phyloP scores from a whole-genome alignment of 108 stramenopile species.

The Thalassiosira profunda region DNA sequence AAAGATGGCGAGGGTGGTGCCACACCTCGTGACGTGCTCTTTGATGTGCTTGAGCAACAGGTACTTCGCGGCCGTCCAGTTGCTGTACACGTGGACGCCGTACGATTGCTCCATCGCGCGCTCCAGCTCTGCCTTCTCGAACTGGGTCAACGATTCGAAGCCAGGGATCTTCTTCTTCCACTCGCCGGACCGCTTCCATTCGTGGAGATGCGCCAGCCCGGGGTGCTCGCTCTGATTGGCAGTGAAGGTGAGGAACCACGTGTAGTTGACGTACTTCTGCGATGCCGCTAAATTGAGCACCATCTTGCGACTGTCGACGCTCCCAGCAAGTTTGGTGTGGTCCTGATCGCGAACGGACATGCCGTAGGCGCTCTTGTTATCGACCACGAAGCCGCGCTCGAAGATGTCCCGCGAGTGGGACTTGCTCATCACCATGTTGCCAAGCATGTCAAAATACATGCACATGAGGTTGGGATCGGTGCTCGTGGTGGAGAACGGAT shows the following conservation, averaged over 20 bases:
- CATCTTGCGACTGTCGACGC: neutral
- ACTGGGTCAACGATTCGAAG: neutral
- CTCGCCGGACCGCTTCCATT: neutral
- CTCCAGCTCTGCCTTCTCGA: neutral
- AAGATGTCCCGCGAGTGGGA: neutral
- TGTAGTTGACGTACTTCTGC: neutral
- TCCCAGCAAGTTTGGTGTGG: neutral
- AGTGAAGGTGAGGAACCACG: neutral
- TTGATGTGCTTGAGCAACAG: neutral
- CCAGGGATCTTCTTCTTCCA: neutral
- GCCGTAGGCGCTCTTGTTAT: neutral
- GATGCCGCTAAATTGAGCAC: neutral
- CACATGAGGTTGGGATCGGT: neutral
- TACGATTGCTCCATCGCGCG: neutral
- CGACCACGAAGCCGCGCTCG: neutral
- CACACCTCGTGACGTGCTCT: neutral
- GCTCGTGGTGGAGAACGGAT: neutral
- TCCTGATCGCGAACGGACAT: neutral
- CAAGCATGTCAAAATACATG: neutral
- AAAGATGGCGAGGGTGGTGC: neutral
- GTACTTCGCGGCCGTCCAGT: neutral
- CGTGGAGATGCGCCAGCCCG: neutral
- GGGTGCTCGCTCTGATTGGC: neutral
- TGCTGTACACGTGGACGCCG: neutral
- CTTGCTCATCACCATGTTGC: neutral